Evolutionary conservation across 768 basidiomycete genomes (phyloP).

Genomic region (Cystofilobasidium capitatum): DNA sequence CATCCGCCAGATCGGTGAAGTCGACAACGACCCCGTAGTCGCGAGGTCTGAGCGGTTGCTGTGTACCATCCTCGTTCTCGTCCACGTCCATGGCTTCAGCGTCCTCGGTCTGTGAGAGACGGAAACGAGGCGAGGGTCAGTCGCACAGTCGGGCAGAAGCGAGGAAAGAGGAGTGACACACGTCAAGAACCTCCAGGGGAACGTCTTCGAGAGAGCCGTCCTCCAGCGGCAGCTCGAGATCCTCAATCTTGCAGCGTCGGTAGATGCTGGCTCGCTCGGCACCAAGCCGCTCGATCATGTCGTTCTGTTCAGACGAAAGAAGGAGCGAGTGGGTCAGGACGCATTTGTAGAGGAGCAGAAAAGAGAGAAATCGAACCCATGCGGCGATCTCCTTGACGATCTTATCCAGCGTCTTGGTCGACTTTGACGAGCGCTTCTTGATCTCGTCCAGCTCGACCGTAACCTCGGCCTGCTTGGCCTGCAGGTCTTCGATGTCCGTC

Average conservation of each 20-base stretch:
- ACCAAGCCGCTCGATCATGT: conserved; percentile 79
- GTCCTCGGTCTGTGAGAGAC: conserved; percentile 18
- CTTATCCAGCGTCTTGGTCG: conserved; percentile 69
- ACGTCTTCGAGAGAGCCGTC: conserved; percentile 72
- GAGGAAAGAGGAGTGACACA: conserved; percentile 38
- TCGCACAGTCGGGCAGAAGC: background rate
- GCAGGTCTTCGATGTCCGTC: conserved; percentile 48
- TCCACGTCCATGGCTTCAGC: conserved; percentile 90
- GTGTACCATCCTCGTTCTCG: conserved; percentile 71
- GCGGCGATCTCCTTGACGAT: conserved; percentile 79
- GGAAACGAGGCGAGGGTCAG: background rate
- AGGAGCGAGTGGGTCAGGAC: background rate
- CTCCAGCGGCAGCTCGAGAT: conserved; percentile 68
- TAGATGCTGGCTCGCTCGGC: conserved; percentile 79
- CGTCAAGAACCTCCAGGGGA: conserved; percentile 63
- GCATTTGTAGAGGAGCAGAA: background rate
- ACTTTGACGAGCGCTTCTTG: conserved; percentile 42
- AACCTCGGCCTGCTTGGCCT: conserved; percentile 45
- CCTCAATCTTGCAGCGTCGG: conserved; percentile 85
- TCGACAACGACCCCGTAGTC: conserved; percentile 87
- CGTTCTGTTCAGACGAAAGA: conserved; percentile 47
- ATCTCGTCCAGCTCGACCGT: conserved; percentile 45
- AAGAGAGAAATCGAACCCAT: conserved; percentile 47
- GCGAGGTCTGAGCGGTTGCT: conserved; percentile 58
- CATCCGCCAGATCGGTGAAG: conserved; percentile 63